A percentile compares a stretch with the other conserved stretches of the same genome.
phyloP scores from a whole-genome alignment of 495 filamentous ascomycete genomes.

The Xylaria castorea region DNA sequence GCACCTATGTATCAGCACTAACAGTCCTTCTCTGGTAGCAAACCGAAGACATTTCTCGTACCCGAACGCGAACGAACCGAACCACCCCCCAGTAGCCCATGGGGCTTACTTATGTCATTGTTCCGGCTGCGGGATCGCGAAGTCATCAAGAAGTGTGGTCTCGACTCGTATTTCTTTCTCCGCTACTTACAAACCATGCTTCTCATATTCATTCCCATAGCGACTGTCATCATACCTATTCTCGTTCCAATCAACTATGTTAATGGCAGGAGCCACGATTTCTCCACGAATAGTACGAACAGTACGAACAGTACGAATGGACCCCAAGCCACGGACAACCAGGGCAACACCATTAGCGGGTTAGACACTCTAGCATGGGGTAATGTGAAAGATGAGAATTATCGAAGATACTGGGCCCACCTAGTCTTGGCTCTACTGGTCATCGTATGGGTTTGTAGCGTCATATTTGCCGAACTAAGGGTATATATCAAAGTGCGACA shows the following conservation, averaged over 20 bases:
- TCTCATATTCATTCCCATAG: slow-evolving; percentile 87
- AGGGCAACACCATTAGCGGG: slow-evolving; percentile 60
- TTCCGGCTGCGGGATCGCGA: slow-evolving; percentile 83
- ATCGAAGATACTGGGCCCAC: slow-evolving; percentile 87
- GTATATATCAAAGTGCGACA: slow-evolving; percentile 95
- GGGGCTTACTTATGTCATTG: slow-evolving; percentile 71
- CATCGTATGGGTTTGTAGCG: slow-evolving; percentile 81
- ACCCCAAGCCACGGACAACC: slow-evolving; percentile 45
- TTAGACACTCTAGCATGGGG: slow-evolving; percentile 86
- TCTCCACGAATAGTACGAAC: slow-evolving; percentile 42
- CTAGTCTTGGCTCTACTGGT: slow-evolving; percentile 80
- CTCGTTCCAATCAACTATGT: slow-evolving; percentile 83
- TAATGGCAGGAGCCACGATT: slow-evolving; percentile 68
- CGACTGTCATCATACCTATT: slow-evolving; percentile 79
- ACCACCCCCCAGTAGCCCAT: slow-evolving; percentile 72
- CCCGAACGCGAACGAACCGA: slow-evolving; percentile 83
- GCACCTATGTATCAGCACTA: slow-evolving; percentile 16
- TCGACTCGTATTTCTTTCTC: slow-evolving; percentile 98
- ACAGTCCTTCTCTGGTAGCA: slow-evolving; percentile 50
- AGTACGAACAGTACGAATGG: slow-evolving; percentile 25
- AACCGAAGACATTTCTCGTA: slow-evolving; percentile 90
- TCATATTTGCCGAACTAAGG: slow-evolving; percentile 85
- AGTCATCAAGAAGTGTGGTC: slow-evolving; percentile 91
- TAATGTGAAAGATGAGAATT: slow-evolving; percentile 78
- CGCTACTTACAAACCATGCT: slow-evolving; percentile 93